phyloP scores from a whole-genome alignment of 495 filamentous ascomycete genomes.

The Daldinia decipiens region DNA sequence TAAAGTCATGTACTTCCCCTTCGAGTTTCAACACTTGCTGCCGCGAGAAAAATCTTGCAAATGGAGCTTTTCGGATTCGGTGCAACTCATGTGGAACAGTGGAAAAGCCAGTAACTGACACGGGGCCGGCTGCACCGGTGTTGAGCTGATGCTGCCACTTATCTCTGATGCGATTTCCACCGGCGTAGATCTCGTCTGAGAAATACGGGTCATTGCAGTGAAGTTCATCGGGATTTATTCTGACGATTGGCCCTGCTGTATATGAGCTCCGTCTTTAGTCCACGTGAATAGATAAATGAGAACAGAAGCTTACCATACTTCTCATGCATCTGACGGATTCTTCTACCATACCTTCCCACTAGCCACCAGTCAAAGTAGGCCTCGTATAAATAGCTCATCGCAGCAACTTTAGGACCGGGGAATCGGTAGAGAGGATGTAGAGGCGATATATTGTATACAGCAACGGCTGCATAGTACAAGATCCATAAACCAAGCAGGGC shows the following conservation, averaged over 20 bases:
- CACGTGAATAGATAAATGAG: neutral
- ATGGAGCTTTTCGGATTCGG: constrained; percentile 45
- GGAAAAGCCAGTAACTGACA: constrained; percentile 11
- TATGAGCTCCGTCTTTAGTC: neutral
- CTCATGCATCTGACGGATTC: constrained; percentile 59
- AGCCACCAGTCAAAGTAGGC: constrained; percentile 57
- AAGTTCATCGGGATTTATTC: constrained; percentile 64
- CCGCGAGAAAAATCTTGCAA: constrained; percentile 61
- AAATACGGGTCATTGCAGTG: constrained; percentile 62
- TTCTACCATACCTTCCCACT: constrained; percentile 53
- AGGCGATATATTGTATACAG: constrained; percentile 33
- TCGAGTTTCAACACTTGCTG: constrained; percentile 54
- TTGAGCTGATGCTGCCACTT: constrained; percentile 50
- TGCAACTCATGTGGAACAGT: constrained; percentile 50
- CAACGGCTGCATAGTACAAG: constrained; percentile 8
- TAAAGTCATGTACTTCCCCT: constrained; percentile 56
- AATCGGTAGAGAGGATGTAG: constrained; percentile 54
- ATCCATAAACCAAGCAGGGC: neutral
- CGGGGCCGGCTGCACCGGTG: constrained; percentile 15
- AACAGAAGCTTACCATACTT: constrained; percentile 52
- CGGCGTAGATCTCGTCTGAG: constrained; percentile 60
- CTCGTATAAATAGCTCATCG: constrained; percentile 55
- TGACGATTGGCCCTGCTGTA: constrained; percentile 59
- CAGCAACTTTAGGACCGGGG: constrained; percentile 58
- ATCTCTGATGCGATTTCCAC: constrained; percentile 46